These are phyloP conservation scores for Babesia ovis DNA, from an alignment of 169 alveolate species.

Conservation along the genomic window DNA sequence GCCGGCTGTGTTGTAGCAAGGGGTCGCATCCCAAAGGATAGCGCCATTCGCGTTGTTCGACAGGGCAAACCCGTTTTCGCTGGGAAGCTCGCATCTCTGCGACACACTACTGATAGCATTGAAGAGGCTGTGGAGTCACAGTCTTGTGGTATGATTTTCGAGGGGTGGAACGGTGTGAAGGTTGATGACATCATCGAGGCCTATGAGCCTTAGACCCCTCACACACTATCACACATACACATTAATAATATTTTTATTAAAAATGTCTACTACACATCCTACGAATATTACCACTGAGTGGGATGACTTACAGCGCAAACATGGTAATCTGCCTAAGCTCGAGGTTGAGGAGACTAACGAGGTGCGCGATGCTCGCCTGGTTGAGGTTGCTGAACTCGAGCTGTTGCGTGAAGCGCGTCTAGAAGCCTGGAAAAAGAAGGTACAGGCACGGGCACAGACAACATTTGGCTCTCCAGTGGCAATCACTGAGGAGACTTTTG, in stretches of 20 bases:
- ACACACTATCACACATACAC: background rate
- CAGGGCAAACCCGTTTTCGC: conserved; percentile 34
- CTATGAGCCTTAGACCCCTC: conserved; percentile 21
- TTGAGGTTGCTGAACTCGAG: conserved; percentile 62
- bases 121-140: conserved; percentile 48
- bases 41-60: conserved; percentile 48
- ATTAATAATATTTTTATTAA: background rate
- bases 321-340: conserved; percentile 83
- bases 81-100: conserved; percentile 58
- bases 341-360: conserved; percentile 81
- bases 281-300: conserved; percentile 85
- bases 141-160: conserved; percentile 60
- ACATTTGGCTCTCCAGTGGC: conserved; percentile 56
- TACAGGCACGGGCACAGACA: conserved; percentile 1
- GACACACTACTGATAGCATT: conserved; percentile 43
- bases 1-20: conserved; percentile 63
- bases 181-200: conserved; percentile 62
- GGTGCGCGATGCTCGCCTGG: conserved; percentile 65
- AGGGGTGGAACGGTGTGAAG: conserved; percentile 57
- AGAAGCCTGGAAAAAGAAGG: conserved; percentile 52
- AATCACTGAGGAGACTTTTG: conserved; percentile 43
- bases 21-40: conserved; percentile 37
- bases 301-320: conserved; percentile 88
- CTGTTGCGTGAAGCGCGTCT: conserved; percentile 62
- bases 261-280: conserved; percentile 89